Evolutionary conservation across 441 rosid species (phyloP).

Genomic region (Pelargonium myrrhifolium): DNA sequence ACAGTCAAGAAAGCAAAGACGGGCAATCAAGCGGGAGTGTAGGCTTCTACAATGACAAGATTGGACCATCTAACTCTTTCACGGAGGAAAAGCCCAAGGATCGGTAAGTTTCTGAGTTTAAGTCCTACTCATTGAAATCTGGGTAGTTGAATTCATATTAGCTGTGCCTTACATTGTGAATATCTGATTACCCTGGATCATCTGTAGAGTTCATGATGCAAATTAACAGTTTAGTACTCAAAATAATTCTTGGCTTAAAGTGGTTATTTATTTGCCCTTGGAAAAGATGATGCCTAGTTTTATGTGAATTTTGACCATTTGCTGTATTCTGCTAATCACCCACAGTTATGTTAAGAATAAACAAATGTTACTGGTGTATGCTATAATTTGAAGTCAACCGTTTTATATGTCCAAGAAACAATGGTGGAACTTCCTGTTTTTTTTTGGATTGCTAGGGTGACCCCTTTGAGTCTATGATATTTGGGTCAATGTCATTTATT

Average conservation of each 20-base stretch:
- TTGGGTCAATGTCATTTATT: background rate
- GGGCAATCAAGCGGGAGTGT: constrained; percentile 35
- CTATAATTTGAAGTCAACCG: no score
- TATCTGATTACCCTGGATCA: background rate
- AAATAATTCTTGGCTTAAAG: background rate
- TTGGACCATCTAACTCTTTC: constrained; percentile 28
- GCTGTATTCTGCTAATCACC: background rate
- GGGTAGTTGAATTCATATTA: background rate
- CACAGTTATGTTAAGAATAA: no score
- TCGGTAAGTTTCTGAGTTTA: constrained; percentile 31
- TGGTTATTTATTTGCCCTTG: no score
- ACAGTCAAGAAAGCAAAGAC: constrained; percentile 33
- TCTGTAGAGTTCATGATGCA: background rate
- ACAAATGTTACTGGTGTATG: no score
- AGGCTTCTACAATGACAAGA: constrained; percentile 36
- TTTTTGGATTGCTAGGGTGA: no score
- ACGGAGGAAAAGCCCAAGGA: constrained; percentile 31
- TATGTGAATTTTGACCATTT: background rate
- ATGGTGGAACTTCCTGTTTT: no score
- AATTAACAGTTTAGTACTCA: background rate
- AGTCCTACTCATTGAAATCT: background rate
- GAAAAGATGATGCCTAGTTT: no score
- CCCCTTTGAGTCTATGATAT: background rate
- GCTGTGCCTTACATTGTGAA: background rate
- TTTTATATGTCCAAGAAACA: no score